phyloP scores from a whole-genome alignment of 176 grass and related monocot genomes.

The Cenchrus americanus region DNA sequence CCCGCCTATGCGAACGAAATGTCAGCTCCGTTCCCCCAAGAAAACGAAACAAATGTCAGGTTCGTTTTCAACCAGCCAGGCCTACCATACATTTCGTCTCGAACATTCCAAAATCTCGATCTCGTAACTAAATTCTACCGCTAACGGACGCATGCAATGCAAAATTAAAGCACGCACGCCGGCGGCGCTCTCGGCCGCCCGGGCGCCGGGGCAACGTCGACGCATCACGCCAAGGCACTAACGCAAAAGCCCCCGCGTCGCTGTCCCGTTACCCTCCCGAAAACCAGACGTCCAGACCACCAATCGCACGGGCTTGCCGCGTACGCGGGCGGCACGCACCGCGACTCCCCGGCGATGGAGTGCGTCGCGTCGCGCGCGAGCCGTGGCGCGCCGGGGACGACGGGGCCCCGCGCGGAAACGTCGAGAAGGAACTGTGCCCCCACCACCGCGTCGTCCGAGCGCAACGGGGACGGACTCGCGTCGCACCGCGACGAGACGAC shows the following conservation, averaged over 20 bases:
- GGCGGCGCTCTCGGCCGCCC: no score
- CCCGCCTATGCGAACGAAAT: not conserved
- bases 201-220: not conserved
- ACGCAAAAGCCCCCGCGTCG: not conserved
- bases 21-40: not conserved
- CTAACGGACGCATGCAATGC: not conserved
- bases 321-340: slow-evolving; percentile 10
- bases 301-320: slow-evolving; percentile 8
- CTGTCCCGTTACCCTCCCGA: not conserved
- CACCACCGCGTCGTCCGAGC: not conserved
- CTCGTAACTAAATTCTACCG: not conserved
- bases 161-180: not conserved
- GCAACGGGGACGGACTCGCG: not conserved
- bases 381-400: not conserved
- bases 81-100: not conserved
- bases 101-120: slow-evolving; percentile 21
- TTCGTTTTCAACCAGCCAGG: not conserved
- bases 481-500: not conserved
- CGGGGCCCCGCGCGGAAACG: not conserved
- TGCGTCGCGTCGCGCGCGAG: not conserved
- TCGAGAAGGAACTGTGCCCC: slow-evolving; percentile 3
- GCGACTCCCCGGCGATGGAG: slow-evolving; percentile 19
- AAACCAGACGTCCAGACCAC: not conserved
- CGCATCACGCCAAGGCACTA: not conserved
- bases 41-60: not conserved